phyloP scores from a whole-genome alignment of 23 red algal species.

The Gracilaria domingensis region DNA sequence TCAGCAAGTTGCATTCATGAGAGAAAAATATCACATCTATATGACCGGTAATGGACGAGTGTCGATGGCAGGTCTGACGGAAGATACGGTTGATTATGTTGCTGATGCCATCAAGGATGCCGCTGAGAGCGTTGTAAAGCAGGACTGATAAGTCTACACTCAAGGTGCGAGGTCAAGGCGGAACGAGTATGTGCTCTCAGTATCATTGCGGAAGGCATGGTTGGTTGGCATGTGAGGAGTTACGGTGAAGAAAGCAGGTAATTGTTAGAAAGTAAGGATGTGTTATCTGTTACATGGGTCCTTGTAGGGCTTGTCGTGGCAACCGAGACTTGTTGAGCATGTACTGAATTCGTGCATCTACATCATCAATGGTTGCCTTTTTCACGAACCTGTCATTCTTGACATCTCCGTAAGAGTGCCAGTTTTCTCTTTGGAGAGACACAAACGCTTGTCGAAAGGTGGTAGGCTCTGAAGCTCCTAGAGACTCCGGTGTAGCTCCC shows the following conservation, averaged over 20 bases:
- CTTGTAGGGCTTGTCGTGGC: slow-evolving; percentile 35
- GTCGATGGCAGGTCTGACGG: too few species aligned
- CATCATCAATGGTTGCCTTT: slow-evolving; percentile 6
- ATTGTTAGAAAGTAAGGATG: neutral
- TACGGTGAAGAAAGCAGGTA: too few species aligned
- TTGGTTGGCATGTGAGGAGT: too few species aligned
- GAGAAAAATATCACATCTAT: slow-evolving; percentile 93
- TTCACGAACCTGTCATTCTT: slow-evolving; percentile 60
- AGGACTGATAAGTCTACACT: too few species aligned
- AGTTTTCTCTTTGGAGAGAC: neutral
- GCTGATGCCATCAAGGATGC: too few species aligned
- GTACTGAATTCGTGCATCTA: slow-evolving; percentile 8
- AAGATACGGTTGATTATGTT: too few species aligned
- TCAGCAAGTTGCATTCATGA: slow-evolving; percentile 82
- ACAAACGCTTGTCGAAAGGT: neutral
- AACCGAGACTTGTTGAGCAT: slow-evolving; percentile 1
- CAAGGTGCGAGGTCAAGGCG: slow-evolving; percentile 91
- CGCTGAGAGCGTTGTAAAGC: too few species aligned
- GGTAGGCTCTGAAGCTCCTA: neutral
- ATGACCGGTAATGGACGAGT: too few species aligned
- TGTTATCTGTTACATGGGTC: slow-evolving; percentile 6
- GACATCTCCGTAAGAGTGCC: slow-evolving; percentile 15
- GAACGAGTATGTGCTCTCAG: too few species aligned
- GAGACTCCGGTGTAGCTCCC: neutral
- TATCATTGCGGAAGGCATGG: too few species aligned